phyloP scores from a whole-genome alignment of 2,329 filamentous ascomycete genomes.

The Beauveria caledonica region DNA sequence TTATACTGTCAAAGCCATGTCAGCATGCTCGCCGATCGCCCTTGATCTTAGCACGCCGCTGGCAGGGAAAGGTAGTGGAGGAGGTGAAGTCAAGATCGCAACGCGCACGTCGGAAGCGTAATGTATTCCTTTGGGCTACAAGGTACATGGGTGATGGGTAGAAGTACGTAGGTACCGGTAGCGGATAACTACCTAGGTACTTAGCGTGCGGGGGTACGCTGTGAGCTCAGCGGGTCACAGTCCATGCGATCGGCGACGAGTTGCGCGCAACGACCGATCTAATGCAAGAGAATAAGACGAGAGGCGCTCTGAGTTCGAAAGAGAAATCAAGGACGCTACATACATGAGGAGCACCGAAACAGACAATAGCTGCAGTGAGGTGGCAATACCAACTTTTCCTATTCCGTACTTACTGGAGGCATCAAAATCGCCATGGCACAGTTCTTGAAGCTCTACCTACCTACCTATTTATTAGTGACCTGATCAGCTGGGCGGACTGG shows the following conservation, averaged over 20 bases:
- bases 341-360: background rate
- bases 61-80: background rate
- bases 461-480: too few relatives aligned
- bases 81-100: background rate
- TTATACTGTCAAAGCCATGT: background rate
- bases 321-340: background rate
- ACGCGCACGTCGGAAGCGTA: background rate
- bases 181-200: too few relatives aligned
- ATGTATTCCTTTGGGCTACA: background rate
- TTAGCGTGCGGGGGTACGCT: slow-evolving; percentile 1
- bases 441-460: too few relatives aligned
- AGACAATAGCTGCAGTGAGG: background rate
- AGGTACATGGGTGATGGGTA: too few relatives aligned
- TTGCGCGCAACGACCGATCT: background rate
- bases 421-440: too few relatives aligned
- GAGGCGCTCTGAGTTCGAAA: background rate
- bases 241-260: background rate
- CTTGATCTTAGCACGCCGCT: background rate
- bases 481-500: too few relatives aligned
- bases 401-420: background rate
- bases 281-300: background rate
- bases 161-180: too few relatives aligned
- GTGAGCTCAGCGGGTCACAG: background rate
- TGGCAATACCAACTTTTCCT: too few relatives aligned
- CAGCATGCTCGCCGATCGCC: background rate